These are phyloP conservation scores for Hippophae tibetana DNA, from an alignment of 306 rosid genomes.

Conservation along the genomic window DNA sequence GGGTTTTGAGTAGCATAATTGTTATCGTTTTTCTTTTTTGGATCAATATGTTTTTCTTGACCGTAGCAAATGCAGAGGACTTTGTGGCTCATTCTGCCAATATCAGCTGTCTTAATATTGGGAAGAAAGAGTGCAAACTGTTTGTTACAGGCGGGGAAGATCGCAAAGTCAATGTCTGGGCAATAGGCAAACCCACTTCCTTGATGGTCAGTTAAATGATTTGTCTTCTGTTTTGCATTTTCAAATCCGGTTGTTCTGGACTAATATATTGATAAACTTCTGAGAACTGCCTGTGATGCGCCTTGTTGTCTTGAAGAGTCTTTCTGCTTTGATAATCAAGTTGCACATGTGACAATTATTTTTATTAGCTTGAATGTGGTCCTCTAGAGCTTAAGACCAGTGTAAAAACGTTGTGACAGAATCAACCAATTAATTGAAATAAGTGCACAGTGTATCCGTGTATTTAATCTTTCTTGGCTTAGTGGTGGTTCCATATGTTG, in stretches of 20 bases:
- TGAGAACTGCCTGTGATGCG: neutral
- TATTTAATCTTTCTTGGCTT: too few relatives aligned
- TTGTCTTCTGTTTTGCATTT: conserved; percentile 6
- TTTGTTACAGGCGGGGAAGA: conserved; percentile 91
- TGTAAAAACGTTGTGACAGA: too few relatives aligned
- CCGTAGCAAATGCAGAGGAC: conserved; percentile 60
- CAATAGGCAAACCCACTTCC: conserved; percentile 79
- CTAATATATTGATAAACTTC: conserved; percentile 5
- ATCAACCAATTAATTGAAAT: too few relatives aligned
- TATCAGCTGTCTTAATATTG: conserved; percentile 74
- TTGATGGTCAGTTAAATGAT: conserved; percentile 46
- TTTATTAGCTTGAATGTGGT: too few relatives aligned
- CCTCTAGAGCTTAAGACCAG: too few relatives aligned
- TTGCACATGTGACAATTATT: too few relatives aligned
- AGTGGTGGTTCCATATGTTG: too few relatives aligned
- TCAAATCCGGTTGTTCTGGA: neutral
- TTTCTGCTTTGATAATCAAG: too few relatives aligned
- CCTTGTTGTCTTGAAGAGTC: too few relatives aligned
- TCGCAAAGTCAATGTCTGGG: conserved; percentile 82
- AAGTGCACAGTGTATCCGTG: too few relatives aligned
- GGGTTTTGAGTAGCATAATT: conserved; percentile 6
- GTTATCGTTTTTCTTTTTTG: conserved; percentile 1
- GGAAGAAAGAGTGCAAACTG: conserved; percentile 71
- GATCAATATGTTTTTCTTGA: conserved; percentile 32
- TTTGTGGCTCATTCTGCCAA: conserved; percentile 81